Evolutionary conservation across 2,329 filamentous ascomycete genomes (phyloP), one percentile per base, ranked within the genome.

Genomic region (Pseudopithomyces maydicus): DNA sequence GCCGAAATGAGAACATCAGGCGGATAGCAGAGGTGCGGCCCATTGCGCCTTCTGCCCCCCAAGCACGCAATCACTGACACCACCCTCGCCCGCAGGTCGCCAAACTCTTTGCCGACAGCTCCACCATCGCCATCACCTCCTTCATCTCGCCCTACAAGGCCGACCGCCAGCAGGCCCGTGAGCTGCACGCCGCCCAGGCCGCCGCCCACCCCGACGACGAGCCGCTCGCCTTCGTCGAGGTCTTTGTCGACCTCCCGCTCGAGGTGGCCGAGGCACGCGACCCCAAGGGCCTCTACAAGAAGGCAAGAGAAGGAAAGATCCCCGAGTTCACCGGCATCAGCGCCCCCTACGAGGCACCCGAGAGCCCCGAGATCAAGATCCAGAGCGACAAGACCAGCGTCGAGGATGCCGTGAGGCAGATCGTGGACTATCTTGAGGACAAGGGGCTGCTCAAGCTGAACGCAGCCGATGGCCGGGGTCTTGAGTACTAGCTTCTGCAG

Each of bases 251-350:
- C 77, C 88, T 98, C 12, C 90, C 92, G 14, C 84, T 98, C 65
- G 91, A 92, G 78, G 91, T 95, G 43, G 94, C 95, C 36, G 94
- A 98, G 85, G 84, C 94, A 85, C 88, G 95, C 62, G 95, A 99
- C 74, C 95, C 95, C 47, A 99, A 99, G 86, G 95, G 94, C 5
- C 81, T 98, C 58, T 99, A 99, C 81, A 97, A 97, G 85, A 97
- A 97, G 86, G 95, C 95, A 12, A 84, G 94, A 43, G 89, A 90
- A 50, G 95, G 95, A 43, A 88, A 96, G 77, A 98, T 98, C 79
- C 95, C 96, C 79, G 92, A 98, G 67, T 99, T 99, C 76, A 99
- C 95, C 1, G 95, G 95, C 54, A 92, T 98, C 71, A 93, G 89
- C 65, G 92, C 94, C 29, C 95, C 95, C 1, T 99, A 99, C 76